phyloP scores from a whole-genome alignment of 208 protist species.

The Trypanosoma congolense region DNA sequence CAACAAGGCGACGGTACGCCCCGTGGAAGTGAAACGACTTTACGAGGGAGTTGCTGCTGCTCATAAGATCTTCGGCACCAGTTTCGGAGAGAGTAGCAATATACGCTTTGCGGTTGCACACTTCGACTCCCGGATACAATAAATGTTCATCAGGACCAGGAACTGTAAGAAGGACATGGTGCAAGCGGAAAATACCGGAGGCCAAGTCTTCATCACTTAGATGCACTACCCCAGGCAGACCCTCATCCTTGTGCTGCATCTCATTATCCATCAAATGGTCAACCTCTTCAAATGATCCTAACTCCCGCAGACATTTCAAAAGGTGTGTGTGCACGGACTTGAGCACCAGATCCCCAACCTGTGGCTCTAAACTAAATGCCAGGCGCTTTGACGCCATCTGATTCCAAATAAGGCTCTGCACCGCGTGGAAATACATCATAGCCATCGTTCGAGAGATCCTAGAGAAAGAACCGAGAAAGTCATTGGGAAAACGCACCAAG shows the following conservation, averaged over 20 bases:
- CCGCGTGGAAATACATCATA: constrained; percentile 92
- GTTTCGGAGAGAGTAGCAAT: constrained; percentile 19
- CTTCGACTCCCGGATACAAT: constrained; percentile 48
- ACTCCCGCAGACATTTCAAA: neutral
- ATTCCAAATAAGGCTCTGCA: constrained; percentile 94
- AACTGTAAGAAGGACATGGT: constrained; percentile 87
- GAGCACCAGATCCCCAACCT: constrained; percentile 85
- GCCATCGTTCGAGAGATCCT: constrained; percentile 76
- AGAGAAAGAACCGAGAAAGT: constrained; percentile 72
- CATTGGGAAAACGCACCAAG: constrained; percentile 48
- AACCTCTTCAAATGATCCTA: constrained; percentile 1
- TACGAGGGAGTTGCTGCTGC: constrained; percentile 32
- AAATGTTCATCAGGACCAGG: constrained; percentile 80
- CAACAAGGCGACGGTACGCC: constrained; percentile 68
- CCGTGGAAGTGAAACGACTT: constrained; percentile 88
- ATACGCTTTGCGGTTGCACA: constrained; percentile 61
- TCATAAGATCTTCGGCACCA: constrained; percentile 32
- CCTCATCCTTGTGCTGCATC: constrained; percentile 3
- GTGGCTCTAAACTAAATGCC: constrained; percentile 27
- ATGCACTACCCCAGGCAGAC: constrained; percentile 45
- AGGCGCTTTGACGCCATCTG: constrained; percentile 82
- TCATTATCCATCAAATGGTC: neutral
- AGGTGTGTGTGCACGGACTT: constrained; percentile 33
- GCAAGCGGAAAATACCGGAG: constrained; percentile 46
- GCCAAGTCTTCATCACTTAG: constrained; percentile 62